phyloP scores from a whole-genome alignment of 768 basidiomycete genomes.

The Arthromyces matolae region DNA sequence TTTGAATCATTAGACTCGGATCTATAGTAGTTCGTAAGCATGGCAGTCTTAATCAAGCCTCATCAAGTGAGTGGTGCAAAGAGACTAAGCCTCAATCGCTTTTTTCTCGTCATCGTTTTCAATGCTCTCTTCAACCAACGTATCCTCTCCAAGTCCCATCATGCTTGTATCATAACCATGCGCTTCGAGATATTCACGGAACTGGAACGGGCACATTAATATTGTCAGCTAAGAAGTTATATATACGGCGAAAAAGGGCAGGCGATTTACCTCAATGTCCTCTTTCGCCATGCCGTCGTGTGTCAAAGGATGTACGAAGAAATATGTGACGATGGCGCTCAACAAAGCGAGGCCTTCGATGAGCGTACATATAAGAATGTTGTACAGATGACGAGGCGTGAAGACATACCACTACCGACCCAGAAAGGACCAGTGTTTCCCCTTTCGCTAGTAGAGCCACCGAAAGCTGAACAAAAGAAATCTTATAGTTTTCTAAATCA shows the following conservation, averaged over 20 bases:
- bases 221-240: not conserved
- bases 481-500: conserved; percentile 4
- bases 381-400: too few species aligned
- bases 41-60: too few species aligned
- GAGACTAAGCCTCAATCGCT: too few species aligned
- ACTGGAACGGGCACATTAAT: conserved; percentile 38
- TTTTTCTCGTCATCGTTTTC: too few species aligned
- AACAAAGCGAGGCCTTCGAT: conserved; percentile 74
- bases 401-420: conserved; percentile 65
- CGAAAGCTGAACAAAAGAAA: conserved; percentile 46
- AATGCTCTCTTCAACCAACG: too few species aligned
- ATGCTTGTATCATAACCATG: conserved; percentile 75
- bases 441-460: conserved; percentile 43
- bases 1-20: too few species aligned
- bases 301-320: conserved; percentile 71
- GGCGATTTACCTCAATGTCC: conserved; percentile 59
- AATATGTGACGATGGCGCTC: conserved; percentile 67
- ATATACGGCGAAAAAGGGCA: too few species aligned
- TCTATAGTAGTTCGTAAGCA: too few species aligned
- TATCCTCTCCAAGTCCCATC: conserved; percentile 54
- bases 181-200: conserved; percentile 77
- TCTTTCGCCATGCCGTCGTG: conserved; percentile 80
- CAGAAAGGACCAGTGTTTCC: conserved; percentile 87
- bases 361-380: too few species aligned
- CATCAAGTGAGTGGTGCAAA: too few species aligned